Evolutionary conservation across 1,139 yeast species (phyloP).

Genomic region (Arxiozyma bovina): DNA sequence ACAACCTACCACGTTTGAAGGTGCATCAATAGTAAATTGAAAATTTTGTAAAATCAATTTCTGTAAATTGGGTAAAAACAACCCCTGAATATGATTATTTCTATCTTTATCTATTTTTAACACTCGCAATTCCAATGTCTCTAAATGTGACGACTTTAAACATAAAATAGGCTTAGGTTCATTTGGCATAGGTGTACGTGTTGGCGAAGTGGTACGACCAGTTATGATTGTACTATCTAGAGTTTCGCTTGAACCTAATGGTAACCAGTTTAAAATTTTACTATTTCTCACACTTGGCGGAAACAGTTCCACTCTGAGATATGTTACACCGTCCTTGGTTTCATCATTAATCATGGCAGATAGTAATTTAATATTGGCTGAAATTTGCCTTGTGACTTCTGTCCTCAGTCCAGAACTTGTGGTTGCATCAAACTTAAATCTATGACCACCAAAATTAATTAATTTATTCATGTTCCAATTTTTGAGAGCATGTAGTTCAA

Average conservation of each 20-base stretch:
- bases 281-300: constrained; percentile 19
- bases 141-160: constrained; percentile 14
- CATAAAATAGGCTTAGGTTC: constrained; percentile 17
- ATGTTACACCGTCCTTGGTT: constrained; percentile 22
- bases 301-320: constrained; percentile 18
- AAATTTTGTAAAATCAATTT: constrained; percentile 11
- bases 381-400: constrained; percentile 9
- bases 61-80: constrained; percentile 18
- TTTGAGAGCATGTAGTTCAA: constrained; percentile 19
- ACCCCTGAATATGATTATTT: constrained; percentile 16
- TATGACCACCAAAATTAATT: constrained; percentile 20
- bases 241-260: constrained; percentile 1
- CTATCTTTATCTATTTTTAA: constrained; percentile 9
- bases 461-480: constrained; percentile 22
- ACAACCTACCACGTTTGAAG: background rate
- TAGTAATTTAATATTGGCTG: constrained; percentile 14
- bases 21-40: constrained; percentile 1
- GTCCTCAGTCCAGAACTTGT: constrained; percentile 14
- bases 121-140: constrained; percentile 15
- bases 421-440: constrained; percentile 20
- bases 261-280: constrained; percentile 20
- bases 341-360: constrained; percentile 15
- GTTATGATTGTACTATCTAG: background rate
- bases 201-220: background rate
- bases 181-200: background rate